Evolutionary conservation across 2,329 filamentous ascomycete genomes (phyloP).

Genomic region (Fusarium lyarnte): DNA sequence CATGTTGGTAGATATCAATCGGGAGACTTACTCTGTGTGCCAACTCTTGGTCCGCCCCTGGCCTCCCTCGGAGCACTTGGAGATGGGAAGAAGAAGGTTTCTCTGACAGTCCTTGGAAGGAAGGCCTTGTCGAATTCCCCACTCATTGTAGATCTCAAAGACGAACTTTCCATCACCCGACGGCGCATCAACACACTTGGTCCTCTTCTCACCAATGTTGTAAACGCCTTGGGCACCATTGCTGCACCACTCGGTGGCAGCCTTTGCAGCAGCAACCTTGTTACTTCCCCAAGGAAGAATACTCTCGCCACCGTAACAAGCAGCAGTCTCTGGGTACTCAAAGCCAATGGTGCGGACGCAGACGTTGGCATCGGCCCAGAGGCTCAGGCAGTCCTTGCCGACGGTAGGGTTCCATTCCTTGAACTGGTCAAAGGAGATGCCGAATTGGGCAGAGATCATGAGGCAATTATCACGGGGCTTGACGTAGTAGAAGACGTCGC

Average conservation of each 20-base stretch:
- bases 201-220: background rate
- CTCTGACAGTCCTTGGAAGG: background rate
- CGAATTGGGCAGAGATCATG: background rate
- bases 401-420: slow-evolving; percentile 13
- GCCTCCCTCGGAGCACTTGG: background rate
- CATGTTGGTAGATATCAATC: fast-evolving
- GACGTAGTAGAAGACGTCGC: slow-evolving; percentile 2
- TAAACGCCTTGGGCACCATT: background rate
- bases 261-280: background rate
- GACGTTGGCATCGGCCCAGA: slow-evolving; percentile 16
- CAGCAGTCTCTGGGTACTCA: background rate
- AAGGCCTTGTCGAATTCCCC: background rate
- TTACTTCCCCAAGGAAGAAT: slow-evolving; percentile 11
- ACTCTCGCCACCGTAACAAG: background rate
- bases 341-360: slow-evolving; percentile 9
- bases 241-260: slow-evolving; percentile 1
- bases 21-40: slow-evolving; percentile 7
- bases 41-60: slow-evolving; percentile 6
- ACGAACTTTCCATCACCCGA: slow-evolving; percentile 7
- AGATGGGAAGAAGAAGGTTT: background rate
- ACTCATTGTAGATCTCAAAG: slow-evolving; percentile 9
- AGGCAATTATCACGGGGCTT: background rate
- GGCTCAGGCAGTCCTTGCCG: background rate
- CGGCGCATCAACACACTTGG: slow-evolving; percentile 9
- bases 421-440: background rate